A percentile compares a stretch with the other conserved stretches of the same genome.
Conservation (phyloP, 106 monocot species). For the Gastrodia elata region DNA sequence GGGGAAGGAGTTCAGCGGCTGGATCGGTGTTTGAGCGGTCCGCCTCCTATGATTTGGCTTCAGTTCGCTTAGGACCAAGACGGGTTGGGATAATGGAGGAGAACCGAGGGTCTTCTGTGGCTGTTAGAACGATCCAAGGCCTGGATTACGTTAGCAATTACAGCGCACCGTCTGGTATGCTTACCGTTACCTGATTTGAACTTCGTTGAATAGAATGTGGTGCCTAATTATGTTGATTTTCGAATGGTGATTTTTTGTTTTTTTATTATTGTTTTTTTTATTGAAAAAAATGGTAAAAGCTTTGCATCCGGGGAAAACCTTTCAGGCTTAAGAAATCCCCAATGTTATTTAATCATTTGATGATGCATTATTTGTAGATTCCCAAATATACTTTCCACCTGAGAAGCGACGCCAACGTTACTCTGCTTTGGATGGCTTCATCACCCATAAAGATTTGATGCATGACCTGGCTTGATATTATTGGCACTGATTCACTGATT, state of each 20-base stretch:
- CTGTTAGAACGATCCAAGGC: slow-evolving; percentile 61
- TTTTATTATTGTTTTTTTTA: too few species aligned
- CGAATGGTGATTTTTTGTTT: neutral
- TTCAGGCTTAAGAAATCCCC: too few species aligned
- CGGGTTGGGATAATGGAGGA: slow-evolving; percentile 40
- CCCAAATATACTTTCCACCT: too few species aligned
- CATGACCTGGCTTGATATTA: too few species aligned
- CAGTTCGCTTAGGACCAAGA: slow-evolving; percentile 1
- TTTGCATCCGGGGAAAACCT: too few species aligned
- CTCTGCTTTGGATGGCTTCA: too few species aligned
- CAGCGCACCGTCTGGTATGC: slow-evolving; percentile 1
- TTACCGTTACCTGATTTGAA: neutral
- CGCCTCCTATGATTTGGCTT: neutral
- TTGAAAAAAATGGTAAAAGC: too few species aligned
- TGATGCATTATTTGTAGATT: too few species aligned
- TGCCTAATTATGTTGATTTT: neutral
- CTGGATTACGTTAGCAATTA: slow-evolving; percentile 27
- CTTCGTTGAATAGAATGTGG: neutral
- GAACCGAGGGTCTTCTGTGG: slow-evolving; percentile 49
- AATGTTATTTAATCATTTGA: too few species aligned
- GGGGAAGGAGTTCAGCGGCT: slow-evolving; percentile 5
- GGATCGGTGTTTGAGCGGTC: slow-evolving; percentile 3
- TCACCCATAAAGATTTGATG: too few species aligned
- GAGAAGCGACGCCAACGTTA: too few species aligned
- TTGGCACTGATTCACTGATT: too few species aligned